These are phyloP conservation scores for Dispira simplex DNA, from an alignment of 192 early-diverging fungal genomes.

Conservation along the genomic window DNA sequence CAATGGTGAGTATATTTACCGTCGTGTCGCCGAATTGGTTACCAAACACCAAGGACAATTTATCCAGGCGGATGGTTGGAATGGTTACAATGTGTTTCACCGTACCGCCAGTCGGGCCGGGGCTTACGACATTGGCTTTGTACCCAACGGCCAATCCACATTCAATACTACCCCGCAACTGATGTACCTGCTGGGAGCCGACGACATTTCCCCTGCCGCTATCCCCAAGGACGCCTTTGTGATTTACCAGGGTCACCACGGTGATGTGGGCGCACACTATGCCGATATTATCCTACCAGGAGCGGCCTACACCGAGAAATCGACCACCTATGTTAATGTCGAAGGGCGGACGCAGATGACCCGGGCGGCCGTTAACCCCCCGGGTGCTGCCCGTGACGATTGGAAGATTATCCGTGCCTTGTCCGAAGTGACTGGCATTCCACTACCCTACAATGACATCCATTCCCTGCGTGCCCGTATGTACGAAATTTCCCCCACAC, in stretches of 20 bases:
- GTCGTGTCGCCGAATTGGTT: constrained; percentile 59
- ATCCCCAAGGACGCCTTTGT: constrained; percentile 88
- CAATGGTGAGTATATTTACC: constrained; percentile 47
- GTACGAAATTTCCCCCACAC: constrained; percentile 68
- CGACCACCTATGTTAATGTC: constrained; percentile 90
- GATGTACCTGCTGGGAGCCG: constrained; percentile 86
- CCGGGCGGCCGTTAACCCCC: constrained; percentile 82
- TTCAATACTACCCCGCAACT: constrained; percentile 36
- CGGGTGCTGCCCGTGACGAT: constrained; percentile 86
- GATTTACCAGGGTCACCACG: constrained; percentile 99
- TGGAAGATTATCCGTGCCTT: constrained; percentile 98
- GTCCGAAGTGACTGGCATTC: constrained; percentile 72
- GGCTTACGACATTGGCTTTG: constrained; percentile 82
- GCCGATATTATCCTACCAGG: constrained; percentile 95
- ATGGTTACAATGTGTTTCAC: constrained; percentile 86
- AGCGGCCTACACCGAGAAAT: constrained; percentile 93
- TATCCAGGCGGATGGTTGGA: constrained; percentile 56
- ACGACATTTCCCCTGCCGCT: constrained; percentile 57
- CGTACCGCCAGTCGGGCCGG: constrained; percentile 73
- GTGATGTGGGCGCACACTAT: constrained; percentile 84
- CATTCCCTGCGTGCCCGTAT: constrained; percentile 69
- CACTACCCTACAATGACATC: constrained; percentile 85
- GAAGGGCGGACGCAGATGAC: constrained; percentile 91
- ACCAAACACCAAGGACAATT: constrained; percentile 46
- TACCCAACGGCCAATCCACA: constrained; percentile 35